phyloP scores from a whole-genome alignment of 2,329 filamentous ascomycete species.

The Phoma sp. region DNA sequence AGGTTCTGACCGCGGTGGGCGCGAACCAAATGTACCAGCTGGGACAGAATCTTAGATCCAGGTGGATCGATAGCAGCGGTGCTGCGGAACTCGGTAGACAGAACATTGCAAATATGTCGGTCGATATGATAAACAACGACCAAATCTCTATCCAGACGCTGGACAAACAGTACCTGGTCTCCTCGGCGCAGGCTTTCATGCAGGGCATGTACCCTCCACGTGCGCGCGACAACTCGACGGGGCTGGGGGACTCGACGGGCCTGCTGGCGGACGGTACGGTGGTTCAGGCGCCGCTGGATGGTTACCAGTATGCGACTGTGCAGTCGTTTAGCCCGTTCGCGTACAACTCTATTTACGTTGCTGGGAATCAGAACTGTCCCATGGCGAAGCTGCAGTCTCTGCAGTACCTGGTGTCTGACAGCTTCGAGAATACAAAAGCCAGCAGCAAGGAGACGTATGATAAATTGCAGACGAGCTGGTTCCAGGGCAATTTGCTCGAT shows the following conservation, averaged over 20 bases:
- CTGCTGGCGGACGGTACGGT: constrained; percentile 57
- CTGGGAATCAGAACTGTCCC: constrained; percentile 56
- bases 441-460: constrained; percentile 55
- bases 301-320: constrained; percentile 65
- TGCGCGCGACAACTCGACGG: constrained; percentile 32
- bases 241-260: constrained; percentile 42
- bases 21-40: constrained; percentile 60
- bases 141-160: constrained; percentile 58
- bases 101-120: constrained; percentile 51
- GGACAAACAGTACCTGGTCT: constrained; percentile 56
- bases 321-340: constrained; percentile 54
- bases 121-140: constrained; percentile 52
- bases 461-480: constrained; percentile 51
- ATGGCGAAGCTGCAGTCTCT: constrained; percentile 45
- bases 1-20: constrained; percentile 59
- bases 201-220: constrained; percentile 66
- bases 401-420: constrained; percentile 51
- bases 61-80: constrained; percentile 55
- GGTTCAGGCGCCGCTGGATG: constrained; percentile 57
- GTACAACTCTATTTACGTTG: constrained; percentile 58
- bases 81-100: constrained; percentile 30
- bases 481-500: constrained; percentile 42
- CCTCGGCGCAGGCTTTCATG: constrained; percentile 66
- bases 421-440: constrained; percentile 50
- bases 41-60: constrained; percentile 58